Percentiles rank a stretch among this genome's conserved stretches.
Evolutionary conservation across 2,329 filamentous ascomycete species (phyloP).

Genomic region (Mollisia scopiformis): DNA sequence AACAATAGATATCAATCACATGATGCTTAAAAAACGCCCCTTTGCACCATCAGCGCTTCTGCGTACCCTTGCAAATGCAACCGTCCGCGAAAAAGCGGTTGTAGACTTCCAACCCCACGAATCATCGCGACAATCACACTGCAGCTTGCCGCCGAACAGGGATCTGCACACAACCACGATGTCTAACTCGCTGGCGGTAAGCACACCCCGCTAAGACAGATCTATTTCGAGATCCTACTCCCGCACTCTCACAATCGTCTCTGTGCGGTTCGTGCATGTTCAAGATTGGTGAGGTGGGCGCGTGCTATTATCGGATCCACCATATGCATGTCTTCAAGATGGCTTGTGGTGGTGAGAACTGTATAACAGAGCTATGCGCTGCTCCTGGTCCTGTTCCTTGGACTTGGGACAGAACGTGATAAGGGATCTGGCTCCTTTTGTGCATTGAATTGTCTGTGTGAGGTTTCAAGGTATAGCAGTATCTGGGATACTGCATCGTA

Average conservation of each 20-base stretch:
- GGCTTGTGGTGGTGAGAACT: conserved; percentile 6
- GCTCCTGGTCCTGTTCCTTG: not conserved
- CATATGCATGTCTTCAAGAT: conserved; percentile 5
- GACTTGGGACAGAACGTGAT: not conserved
- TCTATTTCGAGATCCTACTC: conserved; percentile 25
- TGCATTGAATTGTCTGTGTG: too few relatives aligned
- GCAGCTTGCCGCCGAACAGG: conserved; percentile 26
- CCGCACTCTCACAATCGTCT: conserved; percentile 24
- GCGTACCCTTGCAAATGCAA: not conserved
- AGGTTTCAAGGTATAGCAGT: conserved; percentile 15
- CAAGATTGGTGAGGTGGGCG: conserved; percentile 23
- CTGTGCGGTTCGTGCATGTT: conserved; percentile 23
- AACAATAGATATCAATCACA: not conserved
- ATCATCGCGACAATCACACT: conserved; percentile 27
- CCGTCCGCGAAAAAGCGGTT: conserved; percentile 4
- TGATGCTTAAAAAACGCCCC: not conserved
- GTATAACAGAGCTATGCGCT: conserved; percentile 11
- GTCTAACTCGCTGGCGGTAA: conserved; percentile 16
- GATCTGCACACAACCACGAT: not conserved
- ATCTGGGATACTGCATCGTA: conserved; percentile 23
- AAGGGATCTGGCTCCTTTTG: conserved; percentile 14
- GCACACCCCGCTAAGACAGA: conserved; percentile 2
- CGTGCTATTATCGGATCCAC: conserved; percentile 18
- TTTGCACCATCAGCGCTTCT: conserved; percentile 9
- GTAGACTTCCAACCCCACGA: conserved; percentile 2